phyloP scores from a whole-genome alignment of 192 early-diverging fungal genomes.

The Backusella westeae region DNA sequence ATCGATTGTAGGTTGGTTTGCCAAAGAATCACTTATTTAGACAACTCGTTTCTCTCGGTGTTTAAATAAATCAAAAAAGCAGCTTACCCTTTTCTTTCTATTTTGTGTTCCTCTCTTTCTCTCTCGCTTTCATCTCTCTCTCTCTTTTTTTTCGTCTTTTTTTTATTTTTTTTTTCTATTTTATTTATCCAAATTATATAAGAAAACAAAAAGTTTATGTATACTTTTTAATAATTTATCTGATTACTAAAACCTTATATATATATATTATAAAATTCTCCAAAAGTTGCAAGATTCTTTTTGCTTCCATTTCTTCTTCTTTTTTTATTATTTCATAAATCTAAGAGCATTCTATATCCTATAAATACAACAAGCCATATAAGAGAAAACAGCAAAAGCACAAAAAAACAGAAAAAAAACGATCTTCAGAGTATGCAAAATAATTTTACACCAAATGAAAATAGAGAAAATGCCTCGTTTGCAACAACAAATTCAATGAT shows the following conservation, averaged over 20 bases:
- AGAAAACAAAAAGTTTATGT: conserved; percentile 1
- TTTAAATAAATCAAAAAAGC: conserved; percentile 12
- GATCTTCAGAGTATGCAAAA: conserved; percentile 1
- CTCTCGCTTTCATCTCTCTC: not conserved
- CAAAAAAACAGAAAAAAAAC: not conserved
- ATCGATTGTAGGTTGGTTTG: conserved; percentile 29
- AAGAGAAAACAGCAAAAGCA: not conserved
- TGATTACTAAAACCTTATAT: no score
- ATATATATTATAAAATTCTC: no score
- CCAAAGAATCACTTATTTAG: conserved; percentile 29
- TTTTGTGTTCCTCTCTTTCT: not conserved
- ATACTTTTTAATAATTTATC: no score
- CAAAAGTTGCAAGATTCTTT: not conserved
- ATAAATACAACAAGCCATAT: not conserved
- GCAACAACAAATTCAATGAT: not conserved
- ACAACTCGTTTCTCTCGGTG: conserved; percentile 13
- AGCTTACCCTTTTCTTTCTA: not conserved
- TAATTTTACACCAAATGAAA: conserved; percentile 6
- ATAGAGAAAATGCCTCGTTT: conserved; percentile 13
- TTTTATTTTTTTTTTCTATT: conserved; percentile 9
- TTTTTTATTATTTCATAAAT: not conserved
- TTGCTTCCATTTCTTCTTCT: not conserved
- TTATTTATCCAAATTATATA: not conserved
- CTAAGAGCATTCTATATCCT: not conserved
- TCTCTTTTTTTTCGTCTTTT: not conserved